Evolutionary conservation across 2,329 filamentous ascomycete species (phyloP).

Genomic region (Alternaria gansuensis): DNA sequence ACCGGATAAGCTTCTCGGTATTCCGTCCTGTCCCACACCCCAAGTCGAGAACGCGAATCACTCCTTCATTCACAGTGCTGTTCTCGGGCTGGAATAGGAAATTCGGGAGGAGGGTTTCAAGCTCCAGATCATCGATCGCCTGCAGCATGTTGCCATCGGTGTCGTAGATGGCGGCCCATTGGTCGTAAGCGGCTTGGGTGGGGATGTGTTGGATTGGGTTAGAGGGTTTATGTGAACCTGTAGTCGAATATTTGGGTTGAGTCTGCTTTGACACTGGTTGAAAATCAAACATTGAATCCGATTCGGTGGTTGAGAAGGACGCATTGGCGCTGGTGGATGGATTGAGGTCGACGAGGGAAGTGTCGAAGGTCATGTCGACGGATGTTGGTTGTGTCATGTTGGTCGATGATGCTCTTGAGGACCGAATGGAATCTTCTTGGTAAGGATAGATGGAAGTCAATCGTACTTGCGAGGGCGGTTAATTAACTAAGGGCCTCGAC

Average conservation of each 20-base stretch:
- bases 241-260: conserved; percentile 8
- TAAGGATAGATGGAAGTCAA: background rate
- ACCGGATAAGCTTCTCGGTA: conserved; percentile 61
- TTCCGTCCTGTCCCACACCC: conserved; percentile 73
- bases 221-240: background rate
- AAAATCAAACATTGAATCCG: conserved; percentile 39
- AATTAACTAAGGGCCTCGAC: background rate
- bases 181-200: conserved; percentile 60
- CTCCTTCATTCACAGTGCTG: background rate
- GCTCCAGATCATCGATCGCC: conserved; percentile 67
- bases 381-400: conserved; percentile 50
- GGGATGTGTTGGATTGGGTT: conserved; percentile 46
- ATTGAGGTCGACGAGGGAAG: conserved; percentile 50
- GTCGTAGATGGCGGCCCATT: conserved; percentile 68
- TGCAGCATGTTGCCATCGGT: conserved; percentile 73
- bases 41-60: conserved; percentile 64
- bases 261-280: conserved; percentile 31
- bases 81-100: conserved; percentile 54
- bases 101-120: conserved; percentile 60
- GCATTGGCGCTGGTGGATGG: conserved; percentile 23
- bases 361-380: conserved; percentile 52
- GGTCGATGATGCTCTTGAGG: background rate
- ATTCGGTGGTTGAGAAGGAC: conserved; percentile 52
- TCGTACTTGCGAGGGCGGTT: background rate
- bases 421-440: background rate